Evolutionary conservation across 495 filamentous ascomycete species (phyloP).

Genomic region (Xylaria nigripes): DNA sequence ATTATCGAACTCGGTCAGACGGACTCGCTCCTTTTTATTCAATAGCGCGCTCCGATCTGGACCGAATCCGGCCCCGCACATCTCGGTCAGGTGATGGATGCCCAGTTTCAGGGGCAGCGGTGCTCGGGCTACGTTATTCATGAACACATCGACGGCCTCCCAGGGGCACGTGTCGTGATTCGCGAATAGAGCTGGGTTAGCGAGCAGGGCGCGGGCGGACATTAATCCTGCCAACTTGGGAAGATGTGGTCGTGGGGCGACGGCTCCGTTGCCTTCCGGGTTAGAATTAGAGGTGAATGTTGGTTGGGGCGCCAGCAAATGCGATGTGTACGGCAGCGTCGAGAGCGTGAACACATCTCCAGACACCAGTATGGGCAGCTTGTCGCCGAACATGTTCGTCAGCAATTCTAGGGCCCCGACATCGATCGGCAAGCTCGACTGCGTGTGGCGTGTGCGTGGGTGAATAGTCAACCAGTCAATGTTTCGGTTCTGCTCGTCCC

Average conservation of each 20-base stretch:
- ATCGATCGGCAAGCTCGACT: constrained; percentile 48
- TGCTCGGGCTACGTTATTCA: constrained; percentile 41
- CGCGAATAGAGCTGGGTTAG: constrained; percentile 55
- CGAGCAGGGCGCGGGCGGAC: constrained; percentile 54
- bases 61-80: constrained; percentile 48
- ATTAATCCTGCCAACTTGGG: constrained; percentile 47
- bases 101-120: constrained; percentile 53
- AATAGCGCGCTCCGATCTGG: constrained; percentile 39
- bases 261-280: background rate
- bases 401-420: constrained; percentile 50
- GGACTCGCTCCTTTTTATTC: constrained; percentile 42
- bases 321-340: constrained; percentile 37
- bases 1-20: constrained; percentile 41
- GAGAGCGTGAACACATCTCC: constrained; percentile 52
- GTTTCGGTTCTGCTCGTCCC: constrained; percentile 34
- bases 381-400: constrained; percentile 35
- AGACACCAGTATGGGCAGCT: constrained; percentile 51
- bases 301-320: constrained; percentile 19
- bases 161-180: constrained; percentile 49
- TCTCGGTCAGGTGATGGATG: constrained; percentile 56
- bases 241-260: constrained; percentile 18
- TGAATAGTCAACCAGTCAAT: constrained; percentile 60
- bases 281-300: constrained; percentile 15
- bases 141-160: constrained; percentile 50
- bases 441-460: constrained; percentile 48